Base-by-base conservation (phyloP, 1,139 yeast species). In the Yamadazyma diospyri region DNA sequence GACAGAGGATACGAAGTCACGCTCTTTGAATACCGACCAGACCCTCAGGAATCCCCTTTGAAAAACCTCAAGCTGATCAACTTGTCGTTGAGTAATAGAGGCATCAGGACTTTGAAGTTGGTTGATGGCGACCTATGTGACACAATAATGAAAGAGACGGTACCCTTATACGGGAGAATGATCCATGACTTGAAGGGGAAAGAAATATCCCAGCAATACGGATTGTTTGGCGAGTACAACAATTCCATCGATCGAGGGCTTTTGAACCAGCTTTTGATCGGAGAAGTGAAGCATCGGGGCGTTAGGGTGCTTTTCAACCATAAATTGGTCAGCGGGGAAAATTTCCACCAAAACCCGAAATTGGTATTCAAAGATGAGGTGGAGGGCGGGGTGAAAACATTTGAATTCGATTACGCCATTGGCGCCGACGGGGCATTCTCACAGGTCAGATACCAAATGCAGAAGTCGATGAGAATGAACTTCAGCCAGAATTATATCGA, bases 401-500 rank as follows among this genome's bases (percentile, higher is more conserved):
- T 48, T 37, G 55, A 57, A 26, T 68, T 74, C 42, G 87, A 84
- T 50, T 73, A 74, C 39, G 63, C 85, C 8, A 62, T 89, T 32
- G 97, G 97, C 5, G 78, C 89, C 16, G 97, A 89, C 52, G 97
- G 97, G 1, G 76, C 94, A 1, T 84, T 77, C 53, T 85, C 95
- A 1, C 77, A 76, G 38, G 78, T 83, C 25, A 72, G 97, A 37
- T 67, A 71, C 34, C 86, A 78, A 45, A 55, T 89, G 51, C 92
- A 82, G 55, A 73, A 78, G 45, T 59, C 64, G 16, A 71, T 74
- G 54, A 67, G 92, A 34, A 78, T 87, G 86, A 76, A 83, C 53
- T 78, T 69, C 44, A 50, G 69, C 10, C 95, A 88, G 55, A 78
- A 83, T 48, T 88, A 82, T 52, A 81, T 89, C 41, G 94, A 86